A percentile compares a stretch with the other conserved stretches of the same genome.
These are phyloP conservation scores for Crotalaria pallida DNA, from an alignment of 306 rosid species.

Conservation along the genomic window DNA sequence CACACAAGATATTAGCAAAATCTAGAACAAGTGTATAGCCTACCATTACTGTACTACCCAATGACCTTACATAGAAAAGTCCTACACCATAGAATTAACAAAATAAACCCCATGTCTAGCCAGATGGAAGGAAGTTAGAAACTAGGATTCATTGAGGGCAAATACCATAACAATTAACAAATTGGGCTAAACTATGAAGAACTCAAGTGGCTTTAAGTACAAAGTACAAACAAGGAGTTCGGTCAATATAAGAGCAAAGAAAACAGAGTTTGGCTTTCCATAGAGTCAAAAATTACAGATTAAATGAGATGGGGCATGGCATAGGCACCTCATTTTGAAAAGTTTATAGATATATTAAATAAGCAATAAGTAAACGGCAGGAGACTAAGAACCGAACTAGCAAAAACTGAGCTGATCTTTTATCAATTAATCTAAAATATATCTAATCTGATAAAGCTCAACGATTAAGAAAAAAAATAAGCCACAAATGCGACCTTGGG, in stretches of 20 bases:
- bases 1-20: not conserved
- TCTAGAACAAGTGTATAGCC: constrained; percentile 6
- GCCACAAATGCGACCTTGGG: constrained; percentile 55
- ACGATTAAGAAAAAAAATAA: constrained; percentile 7
- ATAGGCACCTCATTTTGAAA: not conserved
- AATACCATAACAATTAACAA: not conserved
- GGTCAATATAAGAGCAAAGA: not conserved
- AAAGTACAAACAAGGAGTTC: not conserved
- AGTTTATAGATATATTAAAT: not conserved
- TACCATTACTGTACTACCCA: not conserved
- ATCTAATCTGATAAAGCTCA: not conserved
- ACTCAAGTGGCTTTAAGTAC: not conserved
- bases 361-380: not conserved
- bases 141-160: not conserved
- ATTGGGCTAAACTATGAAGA: constrained; percentile 8
- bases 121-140: constrained; percentile 4
- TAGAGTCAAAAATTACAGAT: not conserved
- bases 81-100: not conserved
- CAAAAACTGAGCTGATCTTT: not conserved
- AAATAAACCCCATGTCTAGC: constrained; percentile 12
- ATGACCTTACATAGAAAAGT: not conserved
- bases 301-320: not conserved
- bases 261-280: not conserved
- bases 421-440: not conserved
- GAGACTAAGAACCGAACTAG: not conserved